Conservation (phyloP, 768 basidiomycete species). For the Boletus vinaceobasis region DNA sequence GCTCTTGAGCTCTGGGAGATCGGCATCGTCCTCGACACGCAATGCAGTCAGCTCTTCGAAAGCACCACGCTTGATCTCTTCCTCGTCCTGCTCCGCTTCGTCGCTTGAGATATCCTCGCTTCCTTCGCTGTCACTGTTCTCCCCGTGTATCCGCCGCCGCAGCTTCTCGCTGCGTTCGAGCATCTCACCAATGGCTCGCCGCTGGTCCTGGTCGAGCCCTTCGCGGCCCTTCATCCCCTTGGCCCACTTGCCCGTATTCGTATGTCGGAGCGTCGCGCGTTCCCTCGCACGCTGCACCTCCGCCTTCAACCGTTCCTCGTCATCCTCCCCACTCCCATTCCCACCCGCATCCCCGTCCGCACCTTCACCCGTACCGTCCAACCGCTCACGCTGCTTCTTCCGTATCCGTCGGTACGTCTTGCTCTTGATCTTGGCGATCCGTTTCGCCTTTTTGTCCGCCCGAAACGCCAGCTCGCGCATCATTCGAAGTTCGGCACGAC, state of each 20-base stretch:
- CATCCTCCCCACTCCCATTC: slow-evolving; percentile 35
- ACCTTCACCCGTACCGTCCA: slow-evolving; percentile 44
- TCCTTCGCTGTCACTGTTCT: slow-evolving; percentile 53
- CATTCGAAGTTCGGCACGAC: slow-evolving; percentile 76
- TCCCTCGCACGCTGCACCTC: slow-evolving; percentile 84
- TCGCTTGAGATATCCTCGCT: slow-evolving; percentile 44
- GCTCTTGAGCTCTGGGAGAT: slow-evolving; percentile 31
- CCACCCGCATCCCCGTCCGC: slow-evolving; percentile 7
- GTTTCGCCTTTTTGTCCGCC: slow-evolving; percentile 85
- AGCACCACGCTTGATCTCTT: slow-evolving; percentile 56
- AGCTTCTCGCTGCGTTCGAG: slow-evolving; percentile 77
- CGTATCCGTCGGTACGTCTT: slow-evolving; percentile 86
- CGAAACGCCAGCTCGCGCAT: slow-evolving; percentile 94
- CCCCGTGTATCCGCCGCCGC: slow-evolving; percentile 69
- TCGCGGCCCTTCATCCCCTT: slow-evolving; percentile 66
- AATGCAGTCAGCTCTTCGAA: slow-evolving; percentile 73
- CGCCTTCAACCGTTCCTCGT: slow-evolving; percentile 54
- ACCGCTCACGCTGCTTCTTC: slow-evolving; percentile 70
- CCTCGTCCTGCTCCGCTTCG: slow-evolving; percentile 38
- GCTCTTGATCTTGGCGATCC: slow-evolving; percentile 93
- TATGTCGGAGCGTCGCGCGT: slow-evolving; percentile 85
- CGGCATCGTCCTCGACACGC: slow-evolving; percentile 37
- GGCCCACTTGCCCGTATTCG: slow-evolving; percentile 87
- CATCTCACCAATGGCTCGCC: slow-evolving; percentile 81
- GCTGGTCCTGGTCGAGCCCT: slow-evolving; percentile 60